Evolutionary conservation across 1,284 basidiomycete genomes (phyloP).

Genomic region (Papiliotrema flavescens): DNA sequence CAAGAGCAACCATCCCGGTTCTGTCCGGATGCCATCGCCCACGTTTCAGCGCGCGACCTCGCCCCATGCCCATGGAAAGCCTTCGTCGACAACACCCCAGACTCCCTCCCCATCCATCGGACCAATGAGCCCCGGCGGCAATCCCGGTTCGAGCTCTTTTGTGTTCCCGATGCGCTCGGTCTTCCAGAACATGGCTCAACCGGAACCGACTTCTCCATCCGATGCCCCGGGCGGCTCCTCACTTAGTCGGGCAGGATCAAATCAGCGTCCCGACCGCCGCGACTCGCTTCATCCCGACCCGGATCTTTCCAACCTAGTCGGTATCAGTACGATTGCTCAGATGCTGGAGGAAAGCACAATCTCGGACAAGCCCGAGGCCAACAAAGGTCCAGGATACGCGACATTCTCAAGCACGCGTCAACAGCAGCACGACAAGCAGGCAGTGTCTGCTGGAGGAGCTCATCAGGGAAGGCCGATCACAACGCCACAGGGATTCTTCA

Average conservation of each 20-base stretch:
- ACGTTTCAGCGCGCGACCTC: not conserved
- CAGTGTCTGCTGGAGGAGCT: no score
- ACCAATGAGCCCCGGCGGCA: slow-evolving; percentile 20
- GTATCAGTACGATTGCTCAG: slow-evolving; percentile 23
- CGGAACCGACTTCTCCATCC: not conserved
- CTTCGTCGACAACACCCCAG: slow-evolving; percentile 3
- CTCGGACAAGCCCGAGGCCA: slow-evolving; percentile 1
- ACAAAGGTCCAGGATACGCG: slow-evolving; percentile 5
- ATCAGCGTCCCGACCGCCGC: not conserved
- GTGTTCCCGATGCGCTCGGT: slow-evolving; percentile 46
- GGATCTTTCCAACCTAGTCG: slow-evolving; percentile 4
- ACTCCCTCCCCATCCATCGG: slow-evolving; percentile 12
- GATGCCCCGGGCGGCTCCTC: not conserved
- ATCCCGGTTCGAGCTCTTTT: slow-evolving; percentile 23
- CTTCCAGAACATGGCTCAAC: slow-evolving; percentile 22
- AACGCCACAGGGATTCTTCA: slow-evolving; percentile 8
- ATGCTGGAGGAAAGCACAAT: slow-evolving; percentile 16
- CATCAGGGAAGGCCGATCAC: not conserved
- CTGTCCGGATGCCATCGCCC: slow-evolving; percentile 6
- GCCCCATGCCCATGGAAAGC: not conserved
- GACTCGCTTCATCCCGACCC: not conserved
- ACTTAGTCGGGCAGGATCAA: not conserved
- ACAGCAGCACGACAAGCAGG: not conserved
- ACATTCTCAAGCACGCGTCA: slow-evolving; percentile 9
- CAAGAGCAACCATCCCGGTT: not conserved